Conservation (phyloP, 2,329 filamentous ascomycete genomes). For the Coleophoma crateriformis region DNA sequence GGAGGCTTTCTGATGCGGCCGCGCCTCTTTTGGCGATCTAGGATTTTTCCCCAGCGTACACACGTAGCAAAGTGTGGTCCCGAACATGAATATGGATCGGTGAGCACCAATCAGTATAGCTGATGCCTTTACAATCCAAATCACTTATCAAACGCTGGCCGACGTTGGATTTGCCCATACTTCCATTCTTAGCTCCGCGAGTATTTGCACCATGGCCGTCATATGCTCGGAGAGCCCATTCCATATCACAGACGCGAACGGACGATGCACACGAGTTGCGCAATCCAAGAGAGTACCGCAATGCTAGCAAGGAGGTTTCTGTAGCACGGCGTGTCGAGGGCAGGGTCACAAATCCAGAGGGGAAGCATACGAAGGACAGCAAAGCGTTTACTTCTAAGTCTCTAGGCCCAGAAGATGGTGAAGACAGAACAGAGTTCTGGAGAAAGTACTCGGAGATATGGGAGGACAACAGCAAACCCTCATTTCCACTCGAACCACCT, state of each 20-base stretch:
- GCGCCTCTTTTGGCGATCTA: not conserved
- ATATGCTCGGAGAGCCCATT: conserved; percentile 5
- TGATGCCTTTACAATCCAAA: conserved; percentile 24
- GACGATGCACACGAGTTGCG: not conserved
- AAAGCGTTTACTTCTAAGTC: too few species aligned
- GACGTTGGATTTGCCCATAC: conserved; percentile 21
- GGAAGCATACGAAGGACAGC: too few species aligned
- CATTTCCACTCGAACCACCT: too few species aligned
- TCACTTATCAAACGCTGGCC: conserved; percentile 20
- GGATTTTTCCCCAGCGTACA: too few species aligned
- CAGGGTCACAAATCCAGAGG: too few species aligned
- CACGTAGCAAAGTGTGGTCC: too few species aligned
- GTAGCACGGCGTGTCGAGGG: too few species aligned
- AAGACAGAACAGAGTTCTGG: too few species aligned
- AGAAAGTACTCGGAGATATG: too few species aligned
- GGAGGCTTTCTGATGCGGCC: not conserved
- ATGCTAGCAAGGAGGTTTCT: too few species aligned
- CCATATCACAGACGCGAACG: not conserved
- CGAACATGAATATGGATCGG: conserved; percentile 5
- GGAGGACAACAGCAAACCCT: too few species aligned
- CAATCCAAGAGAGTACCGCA: not conserved
- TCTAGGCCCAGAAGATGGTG: too few species aligned
- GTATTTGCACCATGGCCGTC: conserved; percentile 26
- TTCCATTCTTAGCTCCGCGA: conserved; percentile 26
- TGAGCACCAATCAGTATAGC: conserved; percentile 11